These are phyloP conservation scores for Epithele typhae DNA, from an alignment of 768 basidiomycete species.

Conservation along the genomic window DNA sequence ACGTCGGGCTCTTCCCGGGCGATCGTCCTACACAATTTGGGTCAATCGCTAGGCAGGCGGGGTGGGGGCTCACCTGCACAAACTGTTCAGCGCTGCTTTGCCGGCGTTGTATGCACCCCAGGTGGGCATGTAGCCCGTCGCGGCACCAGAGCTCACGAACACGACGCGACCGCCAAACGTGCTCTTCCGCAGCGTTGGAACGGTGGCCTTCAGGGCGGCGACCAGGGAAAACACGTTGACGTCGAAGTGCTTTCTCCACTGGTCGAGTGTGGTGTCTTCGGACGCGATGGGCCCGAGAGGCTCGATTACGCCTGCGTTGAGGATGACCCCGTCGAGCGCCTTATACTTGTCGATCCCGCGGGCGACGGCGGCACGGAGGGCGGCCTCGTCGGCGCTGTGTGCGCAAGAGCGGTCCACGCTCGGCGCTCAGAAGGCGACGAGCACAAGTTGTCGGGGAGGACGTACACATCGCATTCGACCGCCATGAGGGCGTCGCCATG, in stretches of 20 bases:
- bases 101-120: constrained; percentile 83
- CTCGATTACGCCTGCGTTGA: constrained; percentile 81
- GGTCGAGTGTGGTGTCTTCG: constrained; percentile 42
- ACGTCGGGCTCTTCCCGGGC: constrained; percentile 80
- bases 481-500: constrained; percentile 42
- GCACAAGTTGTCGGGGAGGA: constrained; percentile 16
- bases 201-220: constrained; percentile 56
- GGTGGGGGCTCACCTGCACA: constrained; percentile 57
- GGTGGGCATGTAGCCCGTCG: constrained; percentile 56
- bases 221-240: constrained; percentile 87
- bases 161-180: constrained; percentile 60
- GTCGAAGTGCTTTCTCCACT: constrained; percentile 74
- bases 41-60: neutral
- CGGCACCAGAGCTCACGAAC: constrained; percentile 84
- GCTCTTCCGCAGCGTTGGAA: constrained; percentile 67
- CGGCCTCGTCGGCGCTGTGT: constrained; percentile 59
- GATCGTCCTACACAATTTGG: constrained; percentile 53
- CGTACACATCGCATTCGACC: constrained; percentile 75
- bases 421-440: neutral
- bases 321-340: constrained; percentile 68
- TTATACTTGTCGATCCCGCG: constrained; percentile 51
- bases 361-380: constrained; percentile 51
- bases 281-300: constrained; percentile 61
- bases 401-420: too few relatives aligned
- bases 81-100: constrained; percentile 88